Base-by-base conservation (phyloP, 2,329 filamentous ascomycete species). In the Madurella mycetomatis region DNA sequence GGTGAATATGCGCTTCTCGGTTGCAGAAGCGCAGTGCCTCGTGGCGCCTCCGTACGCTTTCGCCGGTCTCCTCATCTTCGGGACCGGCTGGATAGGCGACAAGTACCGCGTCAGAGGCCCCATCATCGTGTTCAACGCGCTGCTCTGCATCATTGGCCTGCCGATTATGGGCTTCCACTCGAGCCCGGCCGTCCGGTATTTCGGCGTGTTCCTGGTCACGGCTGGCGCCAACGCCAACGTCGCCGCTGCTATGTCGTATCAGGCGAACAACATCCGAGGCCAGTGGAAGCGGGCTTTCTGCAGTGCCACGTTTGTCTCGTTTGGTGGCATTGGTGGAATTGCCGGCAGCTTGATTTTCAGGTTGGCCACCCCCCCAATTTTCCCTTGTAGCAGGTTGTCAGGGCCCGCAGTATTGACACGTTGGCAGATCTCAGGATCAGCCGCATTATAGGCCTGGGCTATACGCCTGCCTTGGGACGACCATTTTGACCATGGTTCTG, bases 281-380 rank as follows among this genome's bases (percentile, higher is more conserved):
- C 89, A 94, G 72, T 95, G 89, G 88, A 95, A 92, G 74, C 83
- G 90, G 46, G 89, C 89, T 1, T 85, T 94, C 62, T 86, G 83
- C 67, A 88, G 83, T 55, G 87, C 89, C 2, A 86, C 85, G 0
- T 78, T 92, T 2, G 86, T 94, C 3, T 87, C 86, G 1, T 83
- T 88, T 47, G 88, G 88, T 8, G 88, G 87, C 2, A 75, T 95
- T 25, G 90, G 90, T 39, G 89, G 90, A 34, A 94, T 94, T 59
- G 81, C 82, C 1, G 88, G 88, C 25, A 83, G 81, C 61, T 74
- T 90, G 53, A 84, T 92, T 11, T 94, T 92, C 72, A 57, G 34
- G 34, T 37, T 37, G 34, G 34, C 11, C 13, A 37, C 34, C 34
- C 78, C 84, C 62, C 65, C 71, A 51, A 3, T 15, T 15, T 4